Conservation (phyloP, 2,329 filamentous ascomycete genomes). For the Botrytis aclada region DNA sequence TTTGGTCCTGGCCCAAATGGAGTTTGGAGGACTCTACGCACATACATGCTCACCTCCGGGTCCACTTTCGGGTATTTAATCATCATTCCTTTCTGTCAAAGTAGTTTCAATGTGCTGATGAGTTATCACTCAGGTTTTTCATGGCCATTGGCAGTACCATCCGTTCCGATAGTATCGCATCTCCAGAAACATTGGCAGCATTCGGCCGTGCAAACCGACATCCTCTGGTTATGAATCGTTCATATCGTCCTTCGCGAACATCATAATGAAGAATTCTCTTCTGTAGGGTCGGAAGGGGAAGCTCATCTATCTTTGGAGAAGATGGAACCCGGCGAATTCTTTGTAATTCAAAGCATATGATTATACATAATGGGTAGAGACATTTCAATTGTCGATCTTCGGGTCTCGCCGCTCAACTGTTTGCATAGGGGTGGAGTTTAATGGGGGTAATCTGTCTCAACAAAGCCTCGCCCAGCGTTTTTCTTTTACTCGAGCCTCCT, state of each 20-base stretch:
- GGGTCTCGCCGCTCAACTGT: conserved; percentile 12
- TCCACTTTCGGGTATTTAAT: conserved; percentile 83
- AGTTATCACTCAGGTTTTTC: conserved; percentile 66
- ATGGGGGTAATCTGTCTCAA: conserved; percentile 10
- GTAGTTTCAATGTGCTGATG: background rate
- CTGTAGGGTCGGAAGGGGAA: background rate
- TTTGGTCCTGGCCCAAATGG: conserved; percentile 92
- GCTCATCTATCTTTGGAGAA: background rate
- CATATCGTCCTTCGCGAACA: conserved; percentile 22
- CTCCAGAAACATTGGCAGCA: conserved; percentile 69
- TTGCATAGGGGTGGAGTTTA: conserved; percentile 16
- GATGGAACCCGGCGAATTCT: background rate
- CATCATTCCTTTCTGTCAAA: background rate
- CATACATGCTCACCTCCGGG: conserved; percentile 94
- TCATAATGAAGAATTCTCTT: background rate
- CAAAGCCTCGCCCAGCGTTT: background rate
- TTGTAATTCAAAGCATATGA: conserved; percentile 6
- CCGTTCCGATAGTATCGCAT: conserved; percentile 70
- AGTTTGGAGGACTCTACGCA: conserved; percentile 88
- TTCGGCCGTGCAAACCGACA: conserved; percentile 72
- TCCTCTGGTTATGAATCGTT: conserved; percentile 61
- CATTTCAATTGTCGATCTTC: background rate
- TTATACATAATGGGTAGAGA: background rate
- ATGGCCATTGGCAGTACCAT: conserved; percentile 99
- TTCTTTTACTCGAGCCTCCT: conserved; percentile 6